Evolutionary conservation across 306 rosid genomes (phyloP).

Genomic region (Vigna trinervia): DNA sequence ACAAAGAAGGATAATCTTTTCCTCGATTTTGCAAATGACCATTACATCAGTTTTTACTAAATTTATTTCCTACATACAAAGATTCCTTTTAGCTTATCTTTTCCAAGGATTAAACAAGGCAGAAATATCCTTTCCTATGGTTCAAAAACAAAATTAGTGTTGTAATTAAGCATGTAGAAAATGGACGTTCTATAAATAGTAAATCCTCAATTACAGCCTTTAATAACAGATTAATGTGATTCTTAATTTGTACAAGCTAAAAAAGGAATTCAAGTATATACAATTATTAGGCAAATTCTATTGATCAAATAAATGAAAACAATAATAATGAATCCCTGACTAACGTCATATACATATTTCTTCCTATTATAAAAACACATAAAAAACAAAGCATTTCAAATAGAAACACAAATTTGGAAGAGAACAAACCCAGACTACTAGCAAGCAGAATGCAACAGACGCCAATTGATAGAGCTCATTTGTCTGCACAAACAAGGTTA

Average conservation of each 20-base stretch:
- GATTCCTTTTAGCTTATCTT: conserved; percentile 10
- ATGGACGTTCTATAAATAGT: too few species aligned
- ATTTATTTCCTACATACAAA: conserved; percentile 11
- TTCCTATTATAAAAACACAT: too few species aligned
- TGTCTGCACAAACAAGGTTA: conserved; percentile 68
- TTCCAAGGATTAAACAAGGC: conserved; percentile 5
- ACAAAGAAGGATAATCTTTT: conserved; percentile 17
- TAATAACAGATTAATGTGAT: too few species aligned
- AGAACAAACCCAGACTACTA: conserved; percentile 90
- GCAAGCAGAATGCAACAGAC: conserved; percentile 93
- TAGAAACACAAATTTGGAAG: conserved; percentile 25
- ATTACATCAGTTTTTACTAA: conserved; percentile 14
- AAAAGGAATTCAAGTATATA: too few species aligned
- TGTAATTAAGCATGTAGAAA: conserved; percentile 4
- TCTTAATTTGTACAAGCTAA: too few species aligned
- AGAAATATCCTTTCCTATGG: conserved; percentile 13
- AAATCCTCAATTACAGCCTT: too few species aligned
- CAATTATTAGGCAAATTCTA: too few species aligned
- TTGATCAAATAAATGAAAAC: too few species aligned
- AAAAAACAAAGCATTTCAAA: too few species aligned
- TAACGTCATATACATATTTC: too few species aligned
- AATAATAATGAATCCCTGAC: too few species aligned
- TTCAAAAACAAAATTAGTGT: background rate
- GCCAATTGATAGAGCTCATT: conserved; percentile 97
- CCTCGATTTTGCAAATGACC: background rate